These are phyloP conservation scores for Candida krabiensis DNA, from an alignment of 805 yeast species.

Conservation along the genomic window DNA sequence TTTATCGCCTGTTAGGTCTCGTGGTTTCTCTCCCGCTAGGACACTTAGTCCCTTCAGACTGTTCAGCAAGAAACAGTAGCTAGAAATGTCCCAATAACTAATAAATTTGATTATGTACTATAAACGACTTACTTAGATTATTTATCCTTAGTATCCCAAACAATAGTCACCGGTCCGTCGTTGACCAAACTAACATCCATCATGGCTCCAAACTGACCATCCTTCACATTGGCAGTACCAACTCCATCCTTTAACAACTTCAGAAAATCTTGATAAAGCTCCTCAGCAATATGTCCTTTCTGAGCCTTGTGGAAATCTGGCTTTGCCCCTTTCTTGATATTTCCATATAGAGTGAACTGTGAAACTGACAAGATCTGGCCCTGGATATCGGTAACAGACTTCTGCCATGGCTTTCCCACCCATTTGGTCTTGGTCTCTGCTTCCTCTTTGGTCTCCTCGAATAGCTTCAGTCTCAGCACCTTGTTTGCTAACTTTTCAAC, in stretches of 20 bases:
- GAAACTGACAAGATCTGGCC: conserved; percentile 85
- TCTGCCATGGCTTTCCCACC: conserved; percentile 76
- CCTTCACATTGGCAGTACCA: conserved; percentile 68
- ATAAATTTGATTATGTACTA: neutral
- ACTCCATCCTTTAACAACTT: conserved; percentile 45
- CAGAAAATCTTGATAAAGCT: conserved; percentile 55
- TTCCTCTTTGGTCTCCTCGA: conserved; percentile 52
- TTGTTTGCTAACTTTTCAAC: conserved; percentile 68
- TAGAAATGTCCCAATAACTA: neutral
- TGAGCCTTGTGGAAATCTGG: conserved; percentile 95
- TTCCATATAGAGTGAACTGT: conserved; percentile 88
- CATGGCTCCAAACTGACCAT: conserved; percentile 95
- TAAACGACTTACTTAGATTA: conserved; percentile 8
- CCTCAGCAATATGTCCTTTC: conserved; percentile 61
- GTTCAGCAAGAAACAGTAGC: conserved; percentile 17
- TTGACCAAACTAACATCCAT: conserved; percentile 89
- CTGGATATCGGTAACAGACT: conserved; percentile 57
- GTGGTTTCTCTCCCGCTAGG: conserved; percentile 31
- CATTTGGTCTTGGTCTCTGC: conserved; percentile 49
- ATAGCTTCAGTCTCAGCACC: conserved; percentile 62
- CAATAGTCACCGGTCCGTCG: conserved; percentile 92
- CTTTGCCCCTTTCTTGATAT: conserved; percentile 84
- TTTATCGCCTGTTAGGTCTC: conserved; percentile 22
- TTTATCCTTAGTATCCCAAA: conserved; percentile 65
- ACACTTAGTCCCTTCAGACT: conserved; percentile 32